Percentiles rank a stretch among this genome's conserved stretches.
Evolutionary conservation across 2,329 filamentous ascomycete species (phyloP).

Genomic region (Fusarium redolens): DNA sequence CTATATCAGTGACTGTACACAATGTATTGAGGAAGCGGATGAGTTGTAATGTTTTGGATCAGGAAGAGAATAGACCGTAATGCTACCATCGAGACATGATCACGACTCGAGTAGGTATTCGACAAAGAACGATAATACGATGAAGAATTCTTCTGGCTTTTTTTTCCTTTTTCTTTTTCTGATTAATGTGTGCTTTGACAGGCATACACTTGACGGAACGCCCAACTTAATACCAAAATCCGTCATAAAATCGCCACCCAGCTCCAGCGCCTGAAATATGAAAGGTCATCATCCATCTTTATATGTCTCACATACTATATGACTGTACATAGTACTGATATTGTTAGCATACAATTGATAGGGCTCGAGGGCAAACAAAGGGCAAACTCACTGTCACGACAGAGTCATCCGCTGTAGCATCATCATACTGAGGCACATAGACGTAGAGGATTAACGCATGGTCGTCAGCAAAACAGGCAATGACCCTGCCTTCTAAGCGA

Average conservation of each 20-base stretch:
- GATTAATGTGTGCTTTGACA: background rate
- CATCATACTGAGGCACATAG: slow-evolving; percentile 78
- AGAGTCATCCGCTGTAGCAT: slow-evolving; percentile 72
- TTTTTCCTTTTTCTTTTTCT: background rate
- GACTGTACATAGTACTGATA: slow-evolving; percentile 58
- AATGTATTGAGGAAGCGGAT: slow-evolving; percentile 18
- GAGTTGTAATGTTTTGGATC: slow-evolving; percentile 37
- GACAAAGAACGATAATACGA: slow-evolving; percentile 35
- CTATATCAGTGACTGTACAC: slow-evolving; percentile 30
- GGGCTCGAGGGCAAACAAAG: slow-evolving; percentile 1
- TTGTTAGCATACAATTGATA: slow-evolving; percentile 38
- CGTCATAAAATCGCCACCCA: background rate
- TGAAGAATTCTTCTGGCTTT: slow-evolving; percentile 16
- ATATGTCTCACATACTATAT: slow-evolving; percentile 48
- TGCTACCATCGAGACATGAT: slow-evolving; percentile 23
- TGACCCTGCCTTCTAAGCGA: slow-evolving; percentile 86
- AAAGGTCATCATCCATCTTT: background rate
- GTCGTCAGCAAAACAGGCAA: slow-evolving; percentile 88
- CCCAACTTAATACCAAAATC: slow-evolving; percentile 14
- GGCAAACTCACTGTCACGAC: slow-evolving; percentile 73
- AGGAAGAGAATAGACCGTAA: slow-evolving; percentile 34
- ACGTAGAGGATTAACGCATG: slow-evolving; percentile 87
- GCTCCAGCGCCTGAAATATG: slow-evolving; percentile 24
- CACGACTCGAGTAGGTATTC: slow-evolving; percentile 20
- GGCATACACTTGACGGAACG: background rate